These are phyloP conservation scores for Avena insularis DNA, from an alignment of 176 grass and related monocot genomes.

Conservation along the genomic window DNA sequence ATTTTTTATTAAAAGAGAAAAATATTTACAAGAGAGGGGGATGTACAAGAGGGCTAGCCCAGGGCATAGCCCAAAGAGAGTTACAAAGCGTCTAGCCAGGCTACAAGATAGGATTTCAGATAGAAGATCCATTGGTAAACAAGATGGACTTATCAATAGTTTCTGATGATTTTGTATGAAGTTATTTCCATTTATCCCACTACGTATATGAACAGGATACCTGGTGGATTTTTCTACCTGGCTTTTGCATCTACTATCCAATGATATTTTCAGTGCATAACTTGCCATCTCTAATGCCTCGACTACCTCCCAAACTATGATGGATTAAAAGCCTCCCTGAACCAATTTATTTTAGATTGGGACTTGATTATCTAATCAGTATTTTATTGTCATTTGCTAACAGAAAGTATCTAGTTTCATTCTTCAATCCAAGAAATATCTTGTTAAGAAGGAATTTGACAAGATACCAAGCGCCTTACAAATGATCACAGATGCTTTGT, in stretches of 20 bases:
- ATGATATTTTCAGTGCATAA: slow-evolving; percentile 1
- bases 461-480: slow-evolving; percentile 67
- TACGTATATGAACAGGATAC: slow-evolving; percentile 21
- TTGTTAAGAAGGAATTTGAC: slow-evolving; percentile 56
- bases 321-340: background rate
- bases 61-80: too few relatives aligned
- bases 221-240: background rate
- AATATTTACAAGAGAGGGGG: too few relatives aligned
- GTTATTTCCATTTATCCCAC: slow-evolving; percentile 30
- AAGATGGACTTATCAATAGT: background rate
- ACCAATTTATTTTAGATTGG: background rate
- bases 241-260: background rate
- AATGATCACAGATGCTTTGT: slow-evolving; percentile 76
- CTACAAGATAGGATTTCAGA: too few relatives aligned
- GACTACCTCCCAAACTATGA: background rate
- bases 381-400: slow-evolving; percentile 37
- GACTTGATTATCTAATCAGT: slow-evolving; percentile 32
- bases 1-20: too few relatives aligned
- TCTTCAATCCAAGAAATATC: slow-evolving; percentile 59
- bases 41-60: too few relatives aligned
- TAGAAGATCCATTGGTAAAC: slow-evolving; percentile 11
- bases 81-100: too few relatives aligned
- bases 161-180: slow-evolving; percentile 14
- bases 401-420: slow-evolving; percentile 75
- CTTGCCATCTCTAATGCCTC: background rate